Base-by-base conservation (phyloP, 176 grass and related monocot species). In the Phragmites australis region DNA sequence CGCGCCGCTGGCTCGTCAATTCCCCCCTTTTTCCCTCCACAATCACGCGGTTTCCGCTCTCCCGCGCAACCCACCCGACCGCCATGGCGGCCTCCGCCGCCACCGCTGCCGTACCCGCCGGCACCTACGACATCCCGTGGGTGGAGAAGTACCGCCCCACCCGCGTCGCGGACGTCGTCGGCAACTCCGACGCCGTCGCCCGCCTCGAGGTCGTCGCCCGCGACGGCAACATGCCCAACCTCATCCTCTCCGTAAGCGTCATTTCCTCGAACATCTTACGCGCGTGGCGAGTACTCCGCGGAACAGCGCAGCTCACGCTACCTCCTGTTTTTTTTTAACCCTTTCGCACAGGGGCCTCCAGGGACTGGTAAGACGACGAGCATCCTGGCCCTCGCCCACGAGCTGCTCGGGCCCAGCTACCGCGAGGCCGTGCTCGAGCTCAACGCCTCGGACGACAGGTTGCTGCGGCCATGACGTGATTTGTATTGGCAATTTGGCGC, bases 381-480 rank as follows among this genome's bases (percentile, higher is more conserved):
- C 70, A 99, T 99, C 83, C 90, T 99, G 62, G 92, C 96, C 18
- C 79, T 99, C 19, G 96, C 96, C 0, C 96, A 90, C 66, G 96
- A 99, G 90, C 78, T 99, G 47, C 84, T 99, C 16, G 92, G 96
- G 8, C 96, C 96, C 65, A 95, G 86, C 88, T 99, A 93, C 54
- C 78, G 86, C 2, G 92, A 99, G 71, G 92, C 88, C 17, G 96
- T 99, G 53, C 92, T 99, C 13, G 96, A 95, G 90, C 82, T 99
- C 77, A 99, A 99, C 68, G 96, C 96, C 27, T 99, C 92, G 0
- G 96, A 99, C 56, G 96, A 99, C 53, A 93, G 96, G 96, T 98
- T 57, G 46, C 61, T 55, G 66, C 59, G 3, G 2, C 46, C 17
- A n/a, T 64, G 1, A 51, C 46, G 14, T 76, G 47, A 37, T 81